Base-by-base conservation (phyloP, 371 early-diverging fungal genomes). In the Syncephalastrum racemosum region DNA sequence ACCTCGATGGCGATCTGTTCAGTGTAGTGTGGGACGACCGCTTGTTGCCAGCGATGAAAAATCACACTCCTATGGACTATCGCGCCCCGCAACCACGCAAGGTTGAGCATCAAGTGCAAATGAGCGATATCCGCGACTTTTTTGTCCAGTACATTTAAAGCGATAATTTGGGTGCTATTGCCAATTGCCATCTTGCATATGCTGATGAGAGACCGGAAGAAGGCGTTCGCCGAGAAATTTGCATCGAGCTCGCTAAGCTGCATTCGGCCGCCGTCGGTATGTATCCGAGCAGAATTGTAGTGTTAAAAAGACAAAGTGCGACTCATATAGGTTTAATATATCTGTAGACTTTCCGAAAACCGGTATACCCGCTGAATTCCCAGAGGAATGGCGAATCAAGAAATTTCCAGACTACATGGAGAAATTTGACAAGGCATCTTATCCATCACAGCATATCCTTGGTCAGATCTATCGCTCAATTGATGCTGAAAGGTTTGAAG, bases 1-100 rank as follows among this genome's bases (percentile, higher is more conserved):
- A 92, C 63, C 66, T 90, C 1, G 93, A 91, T 59, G 90, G 91
- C 5, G 93, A 93, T 68, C 77, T 83, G 10, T 83, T 75, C 49
- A 77, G 67, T 67, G 70, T 63, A 66, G 53, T 54, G 2, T 27
- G 22, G 24, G 20, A 31, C 10, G 10, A 31, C 14, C 36, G 36
- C 2, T 12, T 31, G 36, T 12, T 91, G 10, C 84, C 85, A 0
- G 44, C 19, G 0, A 60, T 56, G 3, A 55, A 53, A 41, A 65
- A 68, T 42, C 58, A 62, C 16, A 39, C 67, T 4, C 85, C 92
- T 0, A 86, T 90, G 87, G 77, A 82, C 13, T 90, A 86, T 54
- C 36, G 36, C 36, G 36, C 36, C 2, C 36, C 36, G 36, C 6
- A 5, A 8, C 36, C 36, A 2, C 10, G 6, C 12, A 10, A 31